Evolutionary conservation across 495 filamentous ascomycete genomes (phyloP).

Genomic region (Penicillium salamii): DNA sequence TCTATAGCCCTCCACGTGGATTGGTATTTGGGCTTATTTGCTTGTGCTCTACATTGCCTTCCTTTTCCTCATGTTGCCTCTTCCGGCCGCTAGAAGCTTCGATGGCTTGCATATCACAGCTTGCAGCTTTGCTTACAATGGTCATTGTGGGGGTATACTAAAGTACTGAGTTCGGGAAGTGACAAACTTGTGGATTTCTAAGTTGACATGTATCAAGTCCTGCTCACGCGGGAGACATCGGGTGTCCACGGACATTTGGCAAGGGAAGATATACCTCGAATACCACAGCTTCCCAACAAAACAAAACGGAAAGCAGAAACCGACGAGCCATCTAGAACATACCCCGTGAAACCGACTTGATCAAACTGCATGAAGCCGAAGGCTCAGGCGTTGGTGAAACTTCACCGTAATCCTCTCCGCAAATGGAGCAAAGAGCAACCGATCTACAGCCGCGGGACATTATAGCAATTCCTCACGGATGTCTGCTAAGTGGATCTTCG

Average conservation of each 20-base stretch:
- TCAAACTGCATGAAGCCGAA: constrained; percentile 28
- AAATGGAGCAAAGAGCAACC: constrained; percentile 12
- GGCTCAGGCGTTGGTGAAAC: constrained; percentile 25
- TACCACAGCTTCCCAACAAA: too few species aligned
- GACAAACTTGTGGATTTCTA: too few species aligned
- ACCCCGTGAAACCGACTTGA: constrained; percentile 4
- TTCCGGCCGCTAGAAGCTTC: constrained; percentile 6
- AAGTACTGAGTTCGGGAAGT: too few species aligned
- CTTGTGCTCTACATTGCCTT: neutral
- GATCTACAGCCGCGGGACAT: constrained; percentile 9
- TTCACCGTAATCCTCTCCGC: constrained; percentile 17
- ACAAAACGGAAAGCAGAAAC: too few species aligned
- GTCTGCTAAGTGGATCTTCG: neutral
- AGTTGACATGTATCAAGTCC: too few species aligned
- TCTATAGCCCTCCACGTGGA: constrained; percentile 28
- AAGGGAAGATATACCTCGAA: too few species aligned
- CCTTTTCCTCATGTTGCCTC: constrained; percentile 2
- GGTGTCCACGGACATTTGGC: too few species aligned
- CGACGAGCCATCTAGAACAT: constrained; percentile 5
- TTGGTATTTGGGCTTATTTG: constrained; percentile 10
- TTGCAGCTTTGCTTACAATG: neutral
- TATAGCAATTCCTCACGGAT: neutral
- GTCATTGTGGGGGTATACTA: neutral
- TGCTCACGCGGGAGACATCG: too few species aligned
- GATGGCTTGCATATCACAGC: constrained; percentile 2